Percentiles rank a stretch among this genome's conserved stretches.
phyloP scores from a whole-genome alignment of 306 rosid genomes.

The Crotalaria pallida region DNA sequence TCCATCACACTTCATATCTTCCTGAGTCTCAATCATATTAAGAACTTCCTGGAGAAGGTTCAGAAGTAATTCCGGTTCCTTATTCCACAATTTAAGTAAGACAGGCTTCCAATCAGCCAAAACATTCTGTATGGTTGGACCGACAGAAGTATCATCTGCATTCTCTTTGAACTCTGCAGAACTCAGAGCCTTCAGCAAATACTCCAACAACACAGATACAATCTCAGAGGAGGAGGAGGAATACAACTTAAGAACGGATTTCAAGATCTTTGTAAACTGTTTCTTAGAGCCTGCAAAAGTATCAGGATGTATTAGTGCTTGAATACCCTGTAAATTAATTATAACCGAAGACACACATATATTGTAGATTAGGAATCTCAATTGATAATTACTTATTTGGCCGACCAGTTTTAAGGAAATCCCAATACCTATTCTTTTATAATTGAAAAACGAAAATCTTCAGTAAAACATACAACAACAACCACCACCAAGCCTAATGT shows the following conservation, averaged over 20 bases:
- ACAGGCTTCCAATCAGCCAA: constrained; percentile 65
- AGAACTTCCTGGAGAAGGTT: constrained; percentile 70
- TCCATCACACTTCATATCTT: constrained; percentile 34
- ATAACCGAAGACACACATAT: background rate
- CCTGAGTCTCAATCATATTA: constrained; percentile 52
- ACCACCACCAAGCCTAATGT: too few species aligned
- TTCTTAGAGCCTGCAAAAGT: constrained; percentile 66
- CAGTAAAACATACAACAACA: background rate
- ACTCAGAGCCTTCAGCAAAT: constrained; percentile 46
- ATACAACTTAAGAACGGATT: constrained; percentile 57
- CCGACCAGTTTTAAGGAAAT: background rate
- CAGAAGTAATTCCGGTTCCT: constrained; percentile 74
- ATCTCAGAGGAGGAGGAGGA: constrained; percentile 74
- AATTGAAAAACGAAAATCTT: background rate
- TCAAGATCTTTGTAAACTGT: constrained; percentile 43
- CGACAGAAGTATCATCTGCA: constrained; percentile 29
- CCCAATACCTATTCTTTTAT: background rate
- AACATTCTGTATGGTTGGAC: constrained; percentile 17
- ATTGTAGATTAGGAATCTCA: background rate
- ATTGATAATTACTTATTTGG: background rate
- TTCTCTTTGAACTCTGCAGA: constrained; percentile 36
- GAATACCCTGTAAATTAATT: constrained; percentile 1
- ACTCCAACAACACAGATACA: constrained; percentile 62
- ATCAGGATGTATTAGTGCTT: constrained; percentile 23
- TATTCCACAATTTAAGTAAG: constrained; percentile 44